Conservation (phyloP, 176 grass and related monocot genomes). For the Carex pumila region DNA sequence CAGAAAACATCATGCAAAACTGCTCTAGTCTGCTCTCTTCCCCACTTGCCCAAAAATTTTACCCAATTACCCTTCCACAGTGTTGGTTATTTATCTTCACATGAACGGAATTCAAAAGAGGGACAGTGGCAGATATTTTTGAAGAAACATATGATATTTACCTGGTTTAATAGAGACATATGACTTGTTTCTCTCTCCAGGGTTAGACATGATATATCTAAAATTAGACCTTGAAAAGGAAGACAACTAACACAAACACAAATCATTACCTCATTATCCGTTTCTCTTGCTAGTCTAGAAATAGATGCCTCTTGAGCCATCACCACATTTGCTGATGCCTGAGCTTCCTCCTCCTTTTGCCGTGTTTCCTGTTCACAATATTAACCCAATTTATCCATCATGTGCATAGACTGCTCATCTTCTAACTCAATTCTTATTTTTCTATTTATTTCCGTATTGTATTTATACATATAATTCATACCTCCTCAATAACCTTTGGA, state of each 20-base stretch:
- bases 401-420: neutral
- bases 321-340: constrained; percentile 25
- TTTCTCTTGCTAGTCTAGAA: constrained; percentile 68
- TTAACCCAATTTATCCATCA: constrained; percentile 15
- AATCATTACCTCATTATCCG: constrained; percentile 58
- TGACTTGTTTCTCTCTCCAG: neutral
- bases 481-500: constrained; percentile 83
- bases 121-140: neutral
- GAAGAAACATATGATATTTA: neutral
- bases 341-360: constrained; percentile 62
- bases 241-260: neutral
- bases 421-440: constrained; percentile 7
- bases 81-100: neutral
- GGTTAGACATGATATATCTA: neutral
- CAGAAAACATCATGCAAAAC: neutral
- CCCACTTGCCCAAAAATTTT: neutral
- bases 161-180: neutral
- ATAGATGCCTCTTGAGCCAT: constrained; percentile 47
- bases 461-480: constrained; percentile 12
- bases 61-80: neutral
- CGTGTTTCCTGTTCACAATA: constrained; percentile 81
- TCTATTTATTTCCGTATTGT: neutral
- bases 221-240: neutral
- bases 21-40: neutral
- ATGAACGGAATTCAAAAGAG: neutral